Evolutionary conservation across 371 early-diverging fungal species (phyloP).

Genomic region (Nematocida sp.): DNA sequence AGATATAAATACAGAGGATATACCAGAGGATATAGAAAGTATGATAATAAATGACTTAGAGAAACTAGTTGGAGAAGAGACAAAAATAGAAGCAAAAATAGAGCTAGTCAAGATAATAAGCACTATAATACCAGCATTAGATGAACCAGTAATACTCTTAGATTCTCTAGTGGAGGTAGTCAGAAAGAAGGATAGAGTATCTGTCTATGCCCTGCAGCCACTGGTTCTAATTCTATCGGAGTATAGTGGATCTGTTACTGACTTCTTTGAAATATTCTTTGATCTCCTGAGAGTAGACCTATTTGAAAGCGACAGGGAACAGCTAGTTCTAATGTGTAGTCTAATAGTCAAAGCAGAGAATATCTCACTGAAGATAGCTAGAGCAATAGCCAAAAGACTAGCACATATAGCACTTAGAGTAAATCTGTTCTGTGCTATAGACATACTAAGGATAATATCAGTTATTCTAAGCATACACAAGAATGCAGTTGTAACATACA

Average conservation of each 20-base stretch:
- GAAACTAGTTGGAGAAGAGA: not conserved
- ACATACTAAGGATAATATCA: conserved; percentile 6
- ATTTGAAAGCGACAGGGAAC: not conserved
- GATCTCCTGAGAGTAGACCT: not conserved
- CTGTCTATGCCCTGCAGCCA: not conserved
- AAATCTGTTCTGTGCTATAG: not conserved
- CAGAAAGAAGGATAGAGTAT: not conserved
- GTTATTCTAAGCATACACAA: not conserved
- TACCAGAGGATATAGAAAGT: not conserved
- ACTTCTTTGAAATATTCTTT: not conserved
- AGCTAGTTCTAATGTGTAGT: not conserved
- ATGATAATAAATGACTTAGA: not conserved
- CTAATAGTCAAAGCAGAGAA: not conserved
- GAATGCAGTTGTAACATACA: not conserved
- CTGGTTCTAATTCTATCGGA: conserved; percentile 1
- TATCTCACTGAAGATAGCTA: not conserved
- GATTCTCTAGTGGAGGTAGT: not conserved
- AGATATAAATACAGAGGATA: not conserved
- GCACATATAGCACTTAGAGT: not conserved
- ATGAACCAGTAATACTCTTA: not conserved
- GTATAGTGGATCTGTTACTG: not conserved
- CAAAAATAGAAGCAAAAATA: not conserved
- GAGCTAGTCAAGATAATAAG: not conserved
- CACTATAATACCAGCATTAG: not conserved
- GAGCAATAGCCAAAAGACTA: conserved; percentile 6